phyloP scores from a whole-genome alignment of 2,329 filamentous ascomycete species.

The Colletotrichum scovillei region DNA sequence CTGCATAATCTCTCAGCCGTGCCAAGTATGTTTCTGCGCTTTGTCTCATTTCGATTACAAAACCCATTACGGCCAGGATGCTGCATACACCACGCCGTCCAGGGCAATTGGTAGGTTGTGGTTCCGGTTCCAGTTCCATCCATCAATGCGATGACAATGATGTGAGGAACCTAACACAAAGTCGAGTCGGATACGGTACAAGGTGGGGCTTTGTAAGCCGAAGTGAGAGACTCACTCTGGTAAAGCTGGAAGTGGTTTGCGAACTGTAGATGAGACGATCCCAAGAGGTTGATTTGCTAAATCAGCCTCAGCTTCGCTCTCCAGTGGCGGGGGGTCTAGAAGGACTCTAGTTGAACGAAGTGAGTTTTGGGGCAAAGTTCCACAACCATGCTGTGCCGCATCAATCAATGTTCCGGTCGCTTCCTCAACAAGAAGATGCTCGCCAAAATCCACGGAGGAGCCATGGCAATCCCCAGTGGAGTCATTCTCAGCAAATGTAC shows the following conservation, averaged over 20 bases:
- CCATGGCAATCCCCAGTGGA: background rate
- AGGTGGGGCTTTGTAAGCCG: background rate
- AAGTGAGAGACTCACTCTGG: constrained; percentile 45
- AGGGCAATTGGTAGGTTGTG: background rate
- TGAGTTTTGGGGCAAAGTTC: background rate
- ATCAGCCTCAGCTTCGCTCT: constrained; percentile 4
- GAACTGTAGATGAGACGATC: constrained; percentile 34
- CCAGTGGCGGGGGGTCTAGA: background rate
- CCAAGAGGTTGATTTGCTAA: constrained; percentile 26
- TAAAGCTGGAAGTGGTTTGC: constrained; percentile 57
- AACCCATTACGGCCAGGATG: background rate
- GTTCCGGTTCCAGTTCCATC: background rate
- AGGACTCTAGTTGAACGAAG: background rate
- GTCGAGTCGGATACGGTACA: background rate
- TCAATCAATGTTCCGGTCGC: background rate
- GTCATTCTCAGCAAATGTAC: background rate
- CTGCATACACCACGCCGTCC: background rate
- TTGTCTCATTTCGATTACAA: background rate
- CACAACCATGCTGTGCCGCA: background rate
- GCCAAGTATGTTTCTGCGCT: background rate
- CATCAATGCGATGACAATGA: background rate
- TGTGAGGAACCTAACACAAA: background rate
- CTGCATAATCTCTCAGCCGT: background rate
- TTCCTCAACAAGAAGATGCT: background rate
- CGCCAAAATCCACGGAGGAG: background rate